A percentile compares a stretch with the other conserved stretches of the same genome.
Conservation (phyloP, 139 green algal species). For the Chlorella sp. region DNA sequence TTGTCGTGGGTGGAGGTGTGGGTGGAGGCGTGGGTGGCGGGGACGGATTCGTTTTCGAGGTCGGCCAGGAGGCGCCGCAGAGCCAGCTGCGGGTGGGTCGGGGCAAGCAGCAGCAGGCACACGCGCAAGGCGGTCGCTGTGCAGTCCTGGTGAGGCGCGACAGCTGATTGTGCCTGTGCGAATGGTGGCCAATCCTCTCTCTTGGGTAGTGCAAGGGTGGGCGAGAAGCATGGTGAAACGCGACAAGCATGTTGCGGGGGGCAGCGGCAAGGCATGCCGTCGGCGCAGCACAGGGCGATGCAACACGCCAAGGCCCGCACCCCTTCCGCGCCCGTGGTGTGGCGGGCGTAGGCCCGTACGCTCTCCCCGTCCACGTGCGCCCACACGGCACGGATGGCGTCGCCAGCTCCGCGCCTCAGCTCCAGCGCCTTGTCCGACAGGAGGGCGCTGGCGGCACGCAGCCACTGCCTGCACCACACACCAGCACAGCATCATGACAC, state of each 20-base stretch:
- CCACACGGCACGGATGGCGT: background rate
- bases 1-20: no score
- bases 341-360: background rate
- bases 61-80: background rate
- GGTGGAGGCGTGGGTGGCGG: background rate
- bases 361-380: background rate
- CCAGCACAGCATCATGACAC: no score
- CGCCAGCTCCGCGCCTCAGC: background rate
- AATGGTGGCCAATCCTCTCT: no score
- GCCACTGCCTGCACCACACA: background rate
- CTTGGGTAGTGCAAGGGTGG: no score
- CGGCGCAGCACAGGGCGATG: no score
- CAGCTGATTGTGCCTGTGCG: no score
- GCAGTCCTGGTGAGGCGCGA: no score
- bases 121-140: background rate
- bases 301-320: no score
- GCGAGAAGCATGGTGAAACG: no score
- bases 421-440: background rate
- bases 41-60: background rate
- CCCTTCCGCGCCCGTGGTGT: background rate
- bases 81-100: no score
- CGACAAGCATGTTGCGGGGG: no score
- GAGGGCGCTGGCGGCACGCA: background rate
- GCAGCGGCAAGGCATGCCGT: no score
- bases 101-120: background rate